Evolutionary conservation across 2,329 filamentous ascomycete species (phyloP).

Genomic region (Dactylellina drechsleri): DNA sequence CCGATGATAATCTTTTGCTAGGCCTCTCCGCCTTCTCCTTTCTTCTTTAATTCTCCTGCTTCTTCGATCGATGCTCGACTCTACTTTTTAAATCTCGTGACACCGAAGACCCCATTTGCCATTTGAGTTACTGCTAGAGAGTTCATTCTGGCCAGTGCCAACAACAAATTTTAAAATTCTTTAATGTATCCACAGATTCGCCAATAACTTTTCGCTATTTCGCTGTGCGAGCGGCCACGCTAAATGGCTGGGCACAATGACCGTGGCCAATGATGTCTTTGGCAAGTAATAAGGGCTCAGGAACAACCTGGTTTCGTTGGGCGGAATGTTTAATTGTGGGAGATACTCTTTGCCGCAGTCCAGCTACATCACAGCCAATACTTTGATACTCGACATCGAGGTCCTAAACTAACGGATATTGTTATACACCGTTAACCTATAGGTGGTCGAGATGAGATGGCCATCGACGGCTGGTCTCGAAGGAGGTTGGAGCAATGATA

Average conservation of each 20-base stretch:
- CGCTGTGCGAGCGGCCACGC: slow-evolving; percentile 24
- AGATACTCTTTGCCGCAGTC: neutral
- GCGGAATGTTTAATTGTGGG: slow-evolving; percentile 26
- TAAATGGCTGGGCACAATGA: slow-evolving; percentile 31
- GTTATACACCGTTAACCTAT: neutral
- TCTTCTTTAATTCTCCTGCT: neutral
- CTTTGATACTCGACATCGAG: slow-evolving; percentile 3
- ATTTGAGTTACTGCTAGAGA: no score
- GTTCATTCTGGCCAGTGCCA: no score
- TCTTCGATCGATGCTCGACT: slow-evolving; percentile 1
- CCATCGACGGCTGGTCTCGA: neutral
- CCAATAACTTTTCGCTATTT: slow-evolving; percentile 23
- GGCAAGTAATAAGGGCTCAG: slow-evolving; percentile 11
- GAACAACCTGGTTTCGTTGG: neutral
- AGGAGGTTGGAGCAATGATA: slow-evolving; percentile 37
- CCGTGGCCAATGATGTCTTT: slow-evolving; percentile 26
- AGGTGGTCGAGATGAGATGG: neutral
- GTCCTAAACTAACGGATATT: slow-evolving; percentile 17
- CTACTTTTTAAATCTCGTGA: slow-evolving; percentile 29
- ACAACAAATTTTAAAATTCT: neutral
- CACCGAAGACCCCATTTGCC: neutral
- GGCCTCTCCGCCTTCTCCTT: neutral
- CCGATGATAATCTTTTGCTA: neutral
- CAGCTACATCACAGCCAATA: slow-evolving; percentile 17
- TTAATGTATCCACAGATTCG: neutral